Evolutionary conservation across 495 filamentous ascomycete species (phyloP), one percentile per base, ranked within the genome.

Genomic region (Penicillium subrubescens): DNA sequence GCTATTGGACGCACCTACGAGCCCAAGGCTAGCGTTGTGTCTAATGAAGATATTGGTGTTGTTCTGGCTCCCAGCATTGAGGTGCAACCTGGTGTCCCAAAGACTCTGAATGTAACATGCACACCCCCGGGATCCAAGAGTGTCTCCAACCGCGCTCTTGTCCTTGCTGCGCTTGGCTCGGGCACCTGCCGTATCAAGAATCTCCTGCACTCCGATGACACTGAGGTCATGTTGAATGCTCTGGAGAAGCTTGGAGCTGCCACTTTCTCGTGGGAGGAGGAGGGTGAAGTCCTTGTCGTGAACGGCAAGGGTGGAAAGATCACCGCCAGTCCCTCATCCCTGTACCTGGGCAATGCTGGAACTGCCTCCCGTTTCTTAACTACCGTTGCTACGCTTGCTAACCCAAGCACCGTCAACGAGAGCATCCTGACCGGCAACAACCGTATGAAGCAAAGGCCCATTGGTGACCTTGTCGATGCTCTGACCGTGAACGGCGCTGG

Each of bases 331-430:
- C 76, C 84, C 23, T 81, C 89, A 23, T 85, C 92, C 60, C 79
- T 99, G 35, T 98, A 99, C 73, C 85, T 99, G 39, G 95, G 96
- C 57, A 99, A 99, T 74, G 95, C 95, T 19, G 95, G 95, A 53
- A 99, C 95, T 2, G 96, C 95, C 2, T 95, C 96, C 39, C 85
- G 95, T 70, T 99, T 99, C 82, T 82, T 99, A 54, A 97, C 95
- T 8, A 94, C 92, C 1, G 93, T 97, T 39, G 92, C 93, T 10
- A 89, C 93, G 37, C 86, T 99, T 29, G 94, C 93, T 60, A 83
- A 86, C 19, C 84, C 89, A 2, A 83, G 84, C 44, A 81, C 73
- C 2, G 83, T 87, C 15, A 80, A 85, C 29, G 88, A 84, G 4
- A 95, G 92, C 17, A 80, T 97, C 58, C 80, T 99, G 43, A 99